Percentiles rank a stretch among this genome's conserved stretches.
These are phyloP conservation scores for Sequoiadendron giganteum DNA, from an alignment of 75 land plant genomes.

Conservation along the genomic window DNA sequence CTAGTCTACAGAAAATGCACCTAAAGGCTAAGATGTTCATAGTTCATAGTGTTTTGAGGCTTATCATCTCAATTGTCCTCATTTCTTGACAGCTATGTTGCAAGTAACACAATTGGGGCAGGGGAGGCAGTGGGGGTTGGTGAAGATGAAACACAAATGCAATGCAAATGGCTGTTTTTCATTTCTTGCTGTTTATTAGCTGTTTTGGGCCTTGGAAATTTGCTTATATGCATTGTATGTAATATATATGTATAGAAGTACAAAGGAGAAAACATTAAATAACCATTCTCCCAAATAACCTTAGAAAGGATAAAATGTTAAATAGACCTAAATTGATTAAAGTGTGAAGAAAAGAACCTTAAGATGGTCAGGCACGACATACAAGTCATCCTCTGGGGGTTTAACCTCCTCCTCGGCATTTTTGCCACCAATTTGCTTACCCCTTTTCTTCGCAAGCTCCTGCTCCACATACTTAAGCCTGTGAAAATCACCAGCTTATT, in stretches of 20 bases:
- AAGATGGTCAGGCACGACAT: constrained; percentile 90
- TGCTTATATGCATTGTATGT: too few relatives aligned
- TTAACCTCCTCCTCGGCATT: constrained; percentile 55
- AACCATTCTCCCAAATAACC: neutral
- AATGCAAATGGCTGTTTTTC: neutral
- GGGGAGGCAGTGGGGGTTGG: too few relatives aligned
- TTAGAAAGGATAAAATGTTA: neutral
- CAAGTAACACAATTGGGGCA: too few relatives aligned
- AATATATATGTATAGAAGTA: too few relatives aligned
- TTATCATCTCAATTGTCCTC: too few relatives aligned
- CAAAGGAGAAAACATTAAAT: too few relatives aligned
- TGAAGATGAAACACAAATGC: too few relatives aligned
- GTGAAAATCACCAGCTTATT: neutral
- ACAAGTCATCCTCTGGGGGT: constrained; percentile 83
- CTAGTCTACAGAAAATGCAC: too few relatives aligned
- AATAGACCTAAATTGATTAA: neutral
- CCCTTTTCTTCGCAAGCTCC: constrained; percentile 91
- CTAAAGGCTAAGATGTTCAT: too few relatives aligned
- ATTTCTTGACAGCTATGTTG: too few relatives aligned
- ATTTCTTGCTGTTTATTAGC: neutral
- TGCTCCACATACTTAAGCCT: constrained; percentile 94
- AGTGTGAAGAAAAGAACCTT: constrained; percentile 33
- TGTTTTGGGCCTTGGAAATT: neutral
- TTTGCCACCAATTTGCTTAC: constrained; percentile 43
- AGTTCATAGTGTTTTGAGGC: too few relatives aligned